phyloP scores from a whole-genome alignment of 1,284 basidiomycete genomes.

The Mycena sp. region DNA sequence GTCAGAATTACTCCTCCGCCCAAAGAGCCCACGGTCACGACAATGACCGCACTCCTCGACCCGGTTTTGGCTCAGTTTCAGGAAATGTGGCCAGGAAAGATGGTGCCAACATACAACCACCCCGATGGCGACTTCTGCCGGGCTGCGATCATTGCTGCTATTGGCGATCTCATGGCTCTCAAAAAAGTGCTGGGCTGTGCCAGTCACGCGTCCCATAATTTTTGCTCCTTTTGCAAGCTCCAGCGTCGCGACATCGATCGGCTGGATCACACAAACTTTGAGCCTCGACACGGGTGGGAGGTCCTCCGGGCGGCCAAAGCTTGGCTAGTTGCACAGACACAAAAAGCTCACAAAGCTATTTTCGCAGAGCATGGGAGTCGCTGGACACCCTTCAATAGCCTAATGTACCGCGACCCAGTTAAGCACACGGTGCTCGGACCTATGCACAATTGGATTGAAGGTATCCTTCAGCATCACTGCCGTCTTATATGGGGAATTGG shows the following conservation, averaged over 20 bases:
- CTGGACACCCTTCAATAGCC: conserved; percentile 38
- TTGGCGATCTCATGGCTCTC: neutral
- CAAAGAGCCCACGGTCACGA: neutral
- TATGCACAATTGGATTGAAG: conserved; percentile 47
- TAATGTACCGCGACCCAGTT: conserved; percentile 43
- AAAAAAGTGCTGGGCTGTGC: neutral
- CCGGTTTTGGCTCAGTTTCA: neutral
- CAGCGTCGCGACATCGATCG: conserved; percentile 15
- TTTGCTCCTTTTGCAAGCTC: conserved; percentile 14
- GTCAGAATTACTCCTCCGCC: conserved; percentile 4
- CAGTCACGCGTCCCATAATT: neutral
- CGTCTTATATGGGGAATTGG: conserved; percentile 39
- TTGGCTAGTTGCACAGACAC: conserved; percentile 25
- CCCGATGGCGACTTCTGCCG: conserved; percentile 4
- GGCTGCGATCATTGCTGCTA: neutral
- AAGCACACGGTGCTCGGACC: conserved; percentile 40
- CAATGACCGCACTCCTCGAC: neutral
- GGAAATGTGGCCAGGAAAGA: neutral
- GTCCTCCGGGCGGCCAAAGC: conserved; percentile 22
- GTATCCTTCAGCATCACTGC: conserved; percentile 41
- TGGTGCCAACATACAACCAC: neutral
- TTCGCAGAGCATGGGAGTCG: conserved; percentile 33
- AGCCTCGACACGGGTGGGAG: conserved; percentile 19
- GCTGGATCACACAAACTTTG: conserved; percentile 24
- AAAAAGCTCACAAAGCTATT: conserved; percentile 2